phyloP scores from a whole-genome alignment of 2,329 filamentous ascomycete species.

The Diaporthe velutina region DNA sequence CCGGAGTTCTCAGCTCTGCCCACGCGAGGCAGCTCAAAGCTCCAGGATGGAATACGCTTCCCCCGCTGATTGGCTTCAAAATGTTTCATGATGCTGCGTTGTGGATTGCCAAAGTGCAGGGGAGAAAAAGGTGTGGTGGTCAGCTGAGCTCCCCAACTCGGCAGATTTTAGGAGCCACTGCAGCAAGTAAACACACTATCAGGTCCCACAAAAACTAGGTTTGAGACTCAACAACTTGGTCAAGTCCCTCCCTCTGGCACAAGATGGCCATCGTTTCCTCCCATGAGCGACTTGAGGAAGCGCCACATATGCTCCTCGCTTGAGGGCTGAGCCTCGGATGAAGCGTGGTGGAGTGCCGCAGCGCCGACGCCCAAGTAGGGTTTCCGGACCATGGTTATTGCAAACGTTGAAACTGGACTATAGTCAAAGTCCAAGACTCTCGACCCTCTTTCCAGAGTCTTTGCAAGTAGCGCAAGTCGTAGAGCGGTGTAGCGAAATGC shows the following conservation, averaged over 20 bases:
- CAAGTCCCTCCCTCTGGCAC: not conserved
- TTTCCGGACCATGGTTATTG: not conserved
- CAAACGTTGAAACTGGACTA: not conserved
- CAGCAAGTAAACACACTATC: not conserved
- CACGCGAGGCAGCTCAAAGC: slow-evolving; percentile 7
- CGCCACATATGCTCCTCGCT: not conserved
- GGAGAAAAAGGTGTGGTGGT: slow-evolving; percentile 20
- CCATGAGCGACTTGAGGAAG: not conserved
- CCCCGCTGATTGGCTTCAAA: slow-evolving; percentile 19
- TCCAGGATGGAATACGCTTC: slow-evolving; percentile 2
- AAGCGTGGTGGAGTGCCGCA: not conserved
- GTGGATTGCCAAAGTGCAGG: slow-evolving; percentile 28
- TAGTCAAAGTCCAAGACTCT: not conserved
- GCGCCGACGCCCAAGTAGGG: not conserved
- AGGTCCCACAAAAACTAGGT: slow-evolving; percentile 31
- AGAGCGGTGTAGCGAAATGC: slow-evolving; percentile 29
- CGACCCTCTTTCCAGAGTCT: slow-evolving; percentile 15
- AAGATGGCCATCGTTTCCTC: not conserved
- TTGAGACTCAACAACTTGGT: slow-evolving; percentile 17
- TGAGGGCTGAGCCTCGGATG: not conserved
- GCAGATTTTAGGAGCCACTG: slow-evolving; percentile 7
- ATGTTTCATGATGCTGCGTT: slow-evolving; percentile 20
- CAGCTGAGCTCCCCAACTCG: slow-evolving; percentile 19
- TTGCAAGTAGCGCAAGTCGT: slow-evolving; percentile 5
- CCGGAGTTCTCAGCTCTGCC: slow-evolving; percentile 19